phyloP scores from a whole-genome alignment of 306 rosid genomes.

The Dryas drummondii region DNA sequence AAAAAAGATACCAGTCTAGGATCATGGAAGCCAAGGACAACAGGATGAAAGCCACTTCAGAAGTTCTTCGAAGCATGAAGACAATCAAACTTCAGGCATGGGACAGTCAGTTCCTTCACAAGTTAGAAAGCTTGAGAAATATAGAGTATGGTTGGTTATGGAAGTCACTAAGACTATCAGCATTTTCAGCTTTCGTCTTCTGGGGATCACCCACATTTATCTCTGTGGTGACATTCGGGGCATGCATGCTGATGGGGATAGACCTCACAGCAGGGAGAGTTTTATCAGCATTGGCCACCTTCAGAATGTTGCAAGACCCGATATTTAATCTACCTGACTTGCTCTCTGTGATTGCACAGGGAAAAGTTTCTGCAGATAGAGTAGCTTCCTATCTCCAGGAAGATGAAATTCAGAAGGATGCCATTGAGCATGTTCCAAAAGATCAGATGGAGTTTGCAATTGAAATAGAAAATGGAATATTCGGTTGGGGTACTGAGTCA shows the following conservation, averaged over 20 bases:
- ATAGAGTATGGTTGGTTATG: slow-evolving; percentile 65
- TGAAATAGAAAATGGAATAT: slow-evolving; percentile 67
- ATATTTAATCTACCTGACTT: slow-evolving; percentile 83
- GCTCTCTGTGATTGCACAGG: slow-evolving; percentile 83
- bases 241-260: slow-evolving; percentile 75
- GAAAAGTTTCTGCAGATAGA: slow-evolving; percentile 85
- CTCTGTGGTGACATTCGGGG: slow-evolving; percentile 73
- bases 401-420: slow-evolving; percentile 75
- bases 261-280: slow-evolving; percentile 89
- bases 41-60: slow-evolving; percentile 91
- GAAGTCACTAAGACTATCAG: slow-evolving; percentile 60
- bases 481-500: slow-evolving; percentile 78
- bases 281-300: slow-evolving; percentile 86
- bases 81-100: slow-evolving; percentile 95
- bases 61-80: slow-evolving; percentile 74
- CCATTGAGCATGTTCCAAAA: slow-evolving; percentile 56
- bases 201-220: slow-evolving; percentile 94
- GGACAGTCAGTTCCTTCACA: slow-evolving; percentile 70
- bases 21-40: slow-evolving; percentile 92
- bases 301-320: slow-evolving; percentile 89
- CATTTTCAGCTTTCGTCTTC: slow-evolving; percentile 61
- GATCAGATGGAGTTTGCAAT: slow-evolving; percentile 56
- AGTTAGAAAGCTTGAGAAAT: slow-evolving; percentile 55
- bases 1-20: slow-evolving; percentile 71
- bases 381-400: slow-evolving; percentile 65